Conservation (phyloP, 2,329 filamentous ascomycete species). For the Elsinoe batatas region DNA sequence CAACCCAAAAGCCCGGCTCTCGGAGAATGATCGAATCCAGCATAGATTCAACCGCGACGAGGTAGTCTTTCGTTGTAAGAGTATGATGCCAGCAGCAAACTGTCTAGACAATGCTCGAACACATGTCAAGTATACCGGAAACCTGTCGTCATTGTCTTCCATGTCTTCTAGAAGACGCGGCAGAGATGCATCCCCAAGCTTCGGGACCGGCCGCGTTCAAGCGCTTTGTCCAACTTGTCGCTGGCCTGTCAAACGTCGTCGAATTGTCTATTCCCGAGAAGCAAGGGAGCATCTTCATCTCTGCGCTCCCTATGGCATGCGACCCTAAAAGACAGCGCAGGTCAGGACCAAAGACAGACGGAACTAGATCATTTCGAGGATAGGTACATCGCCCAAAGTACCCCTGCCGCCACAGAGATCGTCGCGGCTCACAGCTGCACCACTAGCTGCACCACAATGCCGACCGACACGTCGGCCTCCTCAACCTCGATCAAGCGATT, state of each 20-base stretch:
- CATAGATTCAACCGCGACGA: neutral
- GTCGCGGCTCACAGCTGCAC: constrained; percentile 11
- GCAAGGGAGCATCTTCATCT: neutral
- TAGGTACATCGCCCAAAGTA: constrained; percentile 8
- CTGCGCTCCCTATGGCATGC: neutral
- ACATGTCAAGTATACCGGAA: neutral
- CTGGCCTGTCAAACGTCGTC: constrained; percentile 3
- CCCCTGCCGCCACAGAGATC: constrained; percentile 2
- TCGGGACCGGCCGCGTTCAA: neutral
- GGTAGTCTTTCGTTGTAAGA: neutral
- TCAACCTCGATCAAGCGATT: constrained; percentile 2
- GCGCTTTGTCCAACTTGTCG: neutral
- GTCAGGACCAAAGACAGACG: neutral
- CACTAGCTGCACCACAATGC: constrained; percentile 9
- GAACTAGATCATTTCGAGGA: neutral
- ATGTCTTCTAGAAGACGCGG: too few species aligned
- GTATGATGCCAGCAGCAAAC: too few species aligned
- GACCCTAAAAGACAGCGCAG: neutral
- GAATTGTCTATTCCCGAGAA: constrained; percentile 4
- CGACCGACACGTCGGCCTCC: constrained; percentile 5
- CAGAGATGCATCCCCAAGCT: neutral
- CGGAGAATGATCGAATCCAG: neutral
- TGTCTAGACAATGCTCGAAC: too few species aligned
- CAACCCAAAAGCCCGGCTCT: neutral
- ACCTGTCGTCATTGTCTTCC: too few species aligned